Evolutionary conservation across 139 green algal genomes (phyloP).

Genomic region (Chlorella sp.): DNA sequence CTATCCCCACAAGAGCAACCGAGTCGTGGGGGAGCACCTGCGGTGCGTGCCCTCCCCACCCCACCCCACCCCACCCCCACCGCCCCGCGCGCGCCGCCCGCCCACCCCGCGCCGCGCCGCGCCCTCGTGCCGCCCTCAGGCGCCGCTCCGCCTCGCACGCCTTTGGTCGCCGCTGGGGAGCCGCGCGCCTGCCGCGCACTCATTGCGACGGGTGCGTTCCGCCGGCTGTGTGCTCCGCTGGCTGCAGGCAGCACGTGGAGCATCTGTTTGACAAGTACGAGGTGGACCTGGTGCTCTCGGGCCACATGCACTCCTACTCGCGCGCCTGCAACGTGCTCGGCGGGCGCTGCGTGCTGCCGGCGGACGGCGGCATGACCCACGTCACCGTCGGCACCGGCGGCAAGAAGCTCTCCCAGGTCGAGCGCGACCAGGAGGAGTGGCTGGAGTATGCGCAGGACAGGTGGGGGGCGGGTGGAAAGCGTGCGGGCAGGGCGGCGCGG

Average conservation of each 20-base stretch:
- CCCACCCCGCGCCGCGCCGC: no score
- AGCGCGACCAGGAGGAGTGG: slow-evolving; percentile 61
- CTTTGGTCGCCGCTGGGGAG: no score
- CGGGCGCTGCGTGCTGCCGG: slow-evolving; percentile 26
- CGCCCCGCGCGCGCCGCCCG: no score
- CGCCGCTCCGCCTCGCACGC: no score
- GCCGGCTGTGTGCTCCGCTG: not conserved
- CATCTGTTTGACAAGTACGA: slow-evolving; percentile 51
- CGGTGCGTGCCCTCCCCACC: not conserved
- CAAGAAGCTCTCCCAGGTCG: slow-evolving; percentile 54
- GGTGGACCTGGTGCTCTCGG: slow-evolving; percentile 68
- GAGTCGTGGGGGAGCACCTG: slow-evolving; percentile 70
- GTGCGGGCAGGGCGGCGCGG: no score
- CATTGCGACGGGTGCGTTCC: no score
- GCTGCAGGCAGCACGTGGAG: slow-evolving; percentile 50
- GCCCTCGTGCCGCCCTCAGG: no score
- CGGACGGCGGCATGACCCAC: slow-evolving; percentile 55
- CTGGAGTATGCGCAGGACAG: slow-evolving; percentile 26
- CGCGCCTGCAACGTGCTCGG: slow-evolving; percentile 64
- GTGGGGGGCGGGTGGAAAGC: not conserved
- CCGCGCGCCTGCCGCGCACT: no score
- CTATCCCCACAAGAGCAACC: slow-evolving; percentile 79
- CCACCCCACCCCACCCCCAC: not conserved
- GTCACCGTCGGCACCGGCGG: slow-evolving; percentile 61
- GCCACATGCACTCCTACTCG: slow-evolving; percentile 78